Percentiles rank a stretch among this genome's conserved stretches.
Conservation (phyloP, 768 basidiomycete species). For the Mrakia hoshinonis region DNA sequence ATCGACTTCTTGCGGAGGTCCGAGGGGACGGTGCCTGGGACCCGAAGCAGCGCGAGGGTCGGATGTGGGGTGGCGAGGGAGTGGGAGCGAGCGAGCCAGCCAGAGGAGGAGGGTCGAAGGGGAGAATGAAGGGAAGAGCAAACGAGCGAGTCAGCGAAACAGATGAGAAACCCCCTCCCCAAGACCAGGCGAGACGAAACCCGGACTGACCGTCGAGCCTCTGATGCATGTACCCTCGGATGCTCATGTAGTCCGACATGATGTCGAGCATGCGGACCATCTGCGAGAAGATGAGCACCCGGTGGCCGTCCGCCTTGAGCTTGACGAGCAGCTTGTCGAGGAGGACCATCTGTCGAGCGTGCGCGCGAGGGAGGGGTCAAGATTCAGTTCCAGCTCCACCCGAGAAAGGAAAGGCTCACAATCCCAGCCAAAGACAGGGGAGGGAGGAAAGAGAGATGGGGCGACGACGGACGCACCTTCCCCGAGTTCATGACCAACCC, state of each 20-base stretch:
- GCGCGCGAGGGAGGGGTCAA: too few relatives aligned
- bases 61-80: too few relatives aligned
- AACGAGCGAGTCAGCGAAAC: too few relatives aligned
- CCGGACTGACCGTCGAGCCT: conserved; percentile 68
- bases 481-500: conserved; percentile 98
- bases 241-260: conserved; percentile 87
- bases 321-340: conserved; percentile 92
- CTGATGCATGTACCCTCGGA: conserved; percentile 85
- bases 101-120: background rate
- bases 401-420: too few relatives aligned
- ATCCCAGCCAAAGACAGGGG: too few relatives aligned
- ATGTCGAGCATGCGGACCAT: conserved; percentile 99
- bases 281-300: conserved; percentile 94
- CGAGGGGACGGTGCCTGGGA: conserved; percentile 58
- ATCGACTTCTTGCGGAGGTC: conserved; percentile 91
- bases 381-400: too few relatives aligned
- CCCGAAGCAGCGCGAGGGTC: conserved; percentile 2
- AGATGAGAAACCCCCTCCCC: too few relatives aligned
- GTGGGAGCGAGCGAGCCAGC: background rate
- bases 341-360: conserved; percentile 90
- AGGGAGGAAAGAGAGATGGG: too few relatives aligned
- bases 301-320: conserved; percentile 82
- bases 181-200: background rate
- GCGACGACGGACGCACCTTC: too few relatives aligned
- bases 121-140: too few relatives aligned